Evolutionary conservation across 2,329 filamentous ascomycete genomes (phyloP), one percentile per base, ranked within the genome.

Genomic region (Fusarium poae): DNA sequence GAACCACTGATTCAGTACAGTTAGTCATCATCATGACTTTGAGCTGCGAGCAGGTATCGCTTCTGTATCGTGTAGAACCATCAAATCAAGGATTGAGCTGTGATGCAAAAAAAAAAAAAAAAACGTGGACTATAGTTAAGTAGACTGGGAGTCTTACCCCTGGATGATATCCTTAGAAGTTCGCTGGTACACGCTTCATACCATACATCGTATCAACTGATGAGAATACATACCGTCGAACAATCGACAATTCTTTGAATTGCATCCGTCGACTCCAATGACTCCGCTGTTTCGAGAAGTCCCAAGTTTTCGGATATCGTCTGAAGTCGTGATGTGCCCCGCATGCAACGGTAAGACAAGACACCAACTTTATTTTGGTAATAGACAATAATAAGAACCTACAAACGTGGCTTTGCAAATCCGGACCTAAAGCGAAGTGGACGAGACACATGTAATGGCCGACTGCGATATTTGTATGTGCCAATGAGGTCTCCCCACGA

Each of bases 361-460:
- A 18, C 16, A 18, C 32, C 32, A 39, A 50, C 11, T 50, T 37
- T 27, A 39, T 27, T 12, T 15, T 39, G 8, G 25, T 12, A 5
- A 44, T 43, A 35, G 23, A 42, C 8, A 16, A 30, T 6, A 16
- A 30, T 13, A 27, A 20, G 25, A 23, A n/a, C 20, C 20, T 5
- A 29, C 9, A 16, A 32, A 15, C 5, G 16, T 23, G 29, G 44
- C 15, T 12, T 43, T 43, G 23, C 49, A 15, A 40, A 59, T 42
- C 20, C 39, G 53, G 50, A 32, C 30, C 34, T 46, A 34, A 37
- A 50, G 23, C 13, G 23, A 50, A 27, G 35, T 12, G 25, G 37
- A 46, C 45, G 29, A 69, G 57, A 59, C 66, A 63, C 32, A 21
- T 23, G 30, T 23, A 54, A 40, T 50, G 21, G 16, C 44, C 20